These are phyloP conservation scores for Boechera divaricarpa DNA, from an alignment of 345 rosid species.

Conservation along the genomic window DNA sequence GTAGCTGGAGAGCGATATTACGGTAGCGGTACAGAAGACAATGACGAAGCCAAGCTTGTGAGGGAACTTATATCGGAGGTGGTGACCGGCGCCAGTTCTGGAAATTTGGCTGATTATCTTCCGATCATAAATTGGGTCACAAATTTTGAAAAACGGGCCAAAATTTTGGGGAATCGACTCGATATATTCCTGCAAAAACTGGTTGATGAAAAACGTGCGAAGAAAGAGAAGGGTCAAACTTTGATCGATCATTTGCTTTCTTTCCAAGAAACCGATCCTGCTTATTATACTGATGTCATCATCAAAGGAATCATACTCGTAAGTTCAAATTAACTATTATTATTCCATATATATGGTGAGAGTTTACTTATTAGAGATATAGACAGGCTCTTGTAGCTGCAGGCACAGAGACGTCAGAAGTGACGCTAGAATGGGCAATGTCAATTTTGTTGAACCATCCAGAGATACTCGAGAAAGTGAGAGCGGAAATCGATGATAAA, in stretches of 20 bases:
- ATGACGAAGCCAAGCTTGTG: conserved; percentile 49
- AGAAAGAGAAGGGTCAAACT: conserved; percentile 35
- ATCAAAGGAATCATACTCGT: conserved; percentile 59
- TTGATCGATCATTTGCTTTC: conserved; percentile 63
- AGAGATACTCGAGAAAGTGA: conserved; percentile 48
- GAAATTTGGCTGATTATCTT: conserved; percentile 54
- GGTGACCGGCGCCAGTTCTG: conserved; percentile 29
- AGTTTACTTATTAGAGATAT: not conserved
- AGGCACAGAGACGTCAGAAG: conserved; percentile 54
- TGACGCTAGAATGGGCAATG: conserved; percentile 60
- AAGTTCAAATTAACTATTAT: conserved; percentile 2
- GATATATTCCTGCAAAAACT: conserved; percentile 56
- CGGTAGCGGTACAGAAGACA: conserved; percentile 46
- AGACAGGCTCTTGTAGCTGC: conserved; percentile 48
- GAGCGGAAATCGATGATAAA: conserved; percentile 40
- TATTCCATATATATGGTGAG: not conserved
- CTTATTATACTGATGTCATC: conserved; percentile 52
- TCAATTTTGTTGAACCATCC: conserved; percentile 54
- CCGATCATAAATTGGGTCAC: conserved; percentile 52
- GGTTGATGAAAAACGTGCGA: conserved; percentile 54
- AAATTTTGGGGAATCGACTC: conserved; percentile 22
- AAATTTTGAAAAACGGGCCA: conserved; percentile 37
- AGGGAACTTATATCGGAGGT: conserved; percentile 50
- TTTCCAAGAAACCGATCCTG: conserved; percentile 55
- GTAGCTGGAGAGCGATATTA: conserved; percentile 54